Base-by-base conservation (phyloP, 2,329 filamentous ascomycete species). In the Coleophoma eucalyptorum region DNA sequence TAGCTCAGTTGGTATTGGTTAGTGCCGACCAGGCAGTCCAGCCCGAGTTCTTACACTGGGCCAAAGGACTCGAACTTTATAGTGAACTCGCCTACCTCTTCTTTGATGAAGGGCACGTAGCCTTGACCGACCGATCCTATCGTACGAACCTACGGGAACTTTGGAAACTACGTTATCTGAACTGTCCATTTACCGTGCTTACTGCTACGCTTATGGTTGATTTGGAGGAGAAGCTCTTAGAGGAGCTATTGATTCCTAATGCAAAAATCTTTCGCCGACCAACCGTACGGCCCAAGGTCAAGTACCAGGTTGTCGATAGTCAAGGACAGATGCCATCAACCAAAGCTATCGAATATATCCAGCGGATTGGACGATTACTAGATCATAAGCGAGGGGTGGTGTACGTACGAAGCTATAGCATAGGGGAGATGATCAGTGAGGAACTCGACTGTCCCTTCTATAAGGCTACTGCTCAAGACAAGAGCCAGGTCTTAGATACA, bases 31-130 rank as follows among this genome's bases (percentile, higher is more conserved):
- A 35, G n/a, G 51, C 48, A 2, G 13, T 46, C n/a, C 26, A 33
- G 10, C 37, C n/a, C 3, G 31, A 35, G 5, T 53, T 53, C 38
- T 16, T 50, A 4, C 35, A 53, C 19, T 50, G 15, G 31, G 43
- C 48, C 18, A 45, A 45, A n/a, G 48, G 43, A 5, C 35, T 50
- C 4, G 37, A 49, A 19, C 26, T 53, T 3, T 20, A 42, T n/a
- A 11, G 31, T 19, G 21, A 45, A 32, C 32, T 53, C 18, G 51
- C 40, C 4, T 26, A 49, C 19, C 19, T 53, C 1, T 49, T 53
- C 38, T 50, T 53, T 21, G 43, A 53, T 19, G 47, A 53, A 38
- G 50, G 43, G 20, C 19, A 53, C 40, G 41, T 53, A 13, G 43
- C 43, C 2, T 20, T 50, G n/a, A 53, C 43, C 4, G 42, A 49